phyloP scores from a whole-genome alignment of 352 stramenopile genomes.

The Globisporangium recalcitrans region DNA sequence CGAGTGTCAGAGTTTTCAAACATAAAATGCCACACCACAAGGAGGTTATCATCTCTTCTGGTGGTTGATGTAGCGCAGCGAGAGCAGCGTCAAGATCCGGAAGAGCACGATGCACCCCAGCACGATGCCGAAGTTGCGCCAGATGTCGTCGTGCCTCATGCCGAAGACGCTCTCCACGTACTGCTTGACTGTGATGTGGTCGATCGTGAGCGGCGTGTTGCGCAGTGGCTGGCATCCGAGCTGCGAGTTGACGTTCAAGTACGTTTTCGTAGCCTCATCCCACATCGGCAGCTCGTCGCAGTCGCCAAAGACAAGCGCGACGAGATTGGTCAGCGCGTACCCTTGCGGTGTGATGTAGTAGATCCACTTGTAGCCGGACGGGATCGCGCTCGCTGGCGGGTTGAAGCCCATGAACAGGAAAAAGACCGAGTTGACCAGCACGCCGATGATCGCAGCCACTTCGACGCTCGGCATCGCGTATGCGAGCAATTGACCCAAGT shows the following conservation, averaged over 20 bases:
- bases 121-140: constrained; percentile 16
- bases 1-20: background rate
- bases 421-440: constrained; percentile 34
- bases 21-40: background rate
- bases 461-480: constrained; percentile 34
- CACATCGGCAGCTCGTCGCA: constrained; percentile 19
- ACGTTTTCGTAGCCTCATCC: background rate
- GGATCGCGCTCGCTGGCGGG: constrained; percentile 31
- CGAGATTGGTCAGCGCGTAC: constrained; percentile 33
- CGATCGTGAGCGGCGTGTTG: constrained; percentile 5
- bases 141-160: constrained; percentile 25
- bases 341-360: constrained; percentile 29
- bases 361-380: constrained; percentile 37
- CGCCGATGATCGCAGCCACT: constrained; percentile 27
- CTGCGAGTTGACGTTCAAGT: background rate
- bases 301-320: constrained; percentile 35
- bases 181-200: constrained; percentile 23
- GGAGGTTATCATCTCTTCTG: constrained; percentile 1
- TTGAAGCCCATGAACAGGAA: constrained; percentile 42
- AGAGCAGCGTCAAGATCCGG: constrained; percentile 28
- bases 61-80: constrained; percentile 41
- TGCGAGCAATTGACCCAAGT: constrained; percentile 29
- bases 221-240: constrained; percentile 13
- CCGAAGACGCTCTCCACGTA: constrained; percentile 25
- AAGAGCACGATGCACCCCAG: constrained; percentile 32